Evolutionary conservation across 2,329 filamentous ascomycete genomes (phyloP).

Genomic region (Aureobasidium sp.): DNA sequence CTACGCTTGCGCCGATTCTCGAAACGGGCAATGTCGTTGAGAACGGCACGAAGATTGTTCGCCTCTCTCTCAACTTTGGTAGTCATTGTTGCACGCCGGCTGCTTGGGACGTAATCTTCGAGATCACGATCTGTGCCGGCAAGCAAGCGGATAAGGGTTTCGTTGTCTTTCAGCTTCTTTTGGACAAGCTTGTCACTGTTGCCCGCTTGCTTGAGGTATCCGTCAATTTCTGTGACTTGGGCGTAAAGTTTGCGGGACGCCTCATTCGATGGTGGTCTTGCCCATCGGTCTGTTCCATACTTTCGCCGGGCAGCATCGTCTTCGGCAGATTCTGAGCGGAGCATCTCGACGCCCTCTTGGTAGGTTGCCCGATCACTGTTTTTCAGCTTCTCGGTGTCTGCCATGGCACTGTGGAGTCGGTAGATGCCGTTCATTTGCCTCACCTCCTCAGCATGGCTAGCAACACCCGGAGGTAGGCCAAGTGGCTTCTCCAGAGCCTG

Average conservation of each 20-base stretch:
- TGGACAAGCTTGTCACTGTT: slow-evolving; percentile 64
- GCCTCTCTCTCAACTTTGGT: slow-evolving; percentile 74
- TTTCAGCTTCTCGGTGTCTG: slow-evolving; percentile 86
- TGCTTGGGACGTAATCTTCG: slow-evolving; percentile 84
- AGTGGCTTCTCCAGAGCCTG: slow-evolving; percentile 94
- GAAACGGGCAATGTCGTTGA: slow-evolving; percentile 78
- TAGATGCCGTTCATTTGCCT: slow-evolving; percentile 81
- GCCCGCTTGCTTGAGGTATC: slow-evolving; percentile 70
- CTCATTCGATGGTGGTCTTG: slow-evolving; percentile 58
- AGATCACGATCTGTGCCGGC: slow-evolving; percentile 73
- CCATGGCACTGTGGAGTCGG: slow-evolving; percentile 69
- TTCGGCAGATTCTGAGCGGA: slow-evolving; percentile 75
- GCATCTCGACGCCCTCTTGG: slow-evolving; percentile 70
- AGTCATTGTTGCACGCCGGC: slow-evolving; percentile 69
- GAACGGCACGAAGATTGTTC: slow-evolving; percentile 64
- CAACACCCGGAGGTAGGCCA: slow-evolving; percentile 74
- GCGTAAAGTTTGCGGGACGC: slow-evolving; percentile 69
- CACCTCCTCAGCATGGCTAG: slow-evolving; percentile 89
- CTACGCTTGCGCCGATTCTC: slow-evolving; percentile 75
- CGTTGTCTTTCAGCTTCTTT: slow-evolving; percentile 69
- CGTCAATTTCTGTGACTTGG: slow-evolving; percentile 71
- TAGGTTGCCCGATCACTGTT: slow-evolving; percentile 70
- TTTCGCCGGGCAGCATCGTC: slow-evolving; percentile 68
- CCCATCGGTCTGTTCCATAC: slow-evolving; percentile 84
- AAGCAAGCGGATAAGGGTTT: slow-evolving; percentile 67